These are phyloP conservation scores for Nakazawaea holstii DNA, from an alignment of 805 yeast species.

Conservation along the genomic window DNA sequence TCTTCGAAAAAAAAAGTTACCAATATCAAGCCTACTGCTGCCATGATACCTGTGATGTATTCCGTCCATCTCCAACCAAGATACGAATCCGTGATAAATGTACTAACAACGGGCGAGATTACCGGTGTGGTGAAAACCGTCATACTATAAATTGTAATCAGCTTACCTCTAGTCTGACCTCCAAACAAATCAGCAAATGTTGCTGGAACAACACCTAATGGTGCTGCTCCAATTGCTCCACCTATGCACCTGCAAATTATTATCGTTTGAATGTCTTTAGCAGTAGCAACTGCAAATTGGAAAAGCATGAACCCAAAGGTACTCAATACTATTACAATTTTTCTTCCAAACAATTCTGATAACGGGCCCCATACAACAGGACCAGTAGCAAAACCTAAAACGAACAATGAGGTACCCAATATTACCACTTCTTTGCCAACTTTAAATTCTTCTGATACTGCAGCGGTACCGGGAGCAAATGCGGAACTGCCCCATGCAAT, in stretches of 20 bases:
- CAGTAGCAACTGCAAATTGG: constrained; percentile 68
- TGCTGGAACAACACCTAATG: constrained; percentile 82
- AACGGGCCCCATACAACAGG: constrained; percentile 88
- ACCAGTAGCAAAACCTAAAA: constrained; percentile 91
- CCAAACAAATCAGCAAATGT: constrained; percentile 77
- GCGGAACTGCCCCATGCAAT: constrained; percentile 58
- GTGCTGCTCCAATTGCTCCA: constrained; percentile 80
- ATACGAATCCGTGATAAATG: constrained; percentile 51
- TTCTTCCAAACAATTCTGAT: constrained; percentile 72
- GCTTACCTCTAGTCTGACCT: constrained; percentile 63
- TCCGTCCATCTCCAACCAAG: constrained; percentile 84
- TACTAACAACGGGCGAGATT: constrained; percentile 75
- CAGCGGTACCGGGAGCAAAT: constrained; percentile 56
- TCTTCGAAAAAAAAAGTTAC: constrained; percentile 40
- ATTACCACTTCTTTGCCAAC: constrained; percentile 66
- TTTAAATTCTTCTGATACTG: constrained; percentile 44
- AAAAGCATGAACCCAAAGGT: constrained; percentile 53
- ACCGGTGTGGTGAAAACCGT: constrained; percentile 77
- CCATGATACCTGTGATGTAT: constrained; percentile 64
- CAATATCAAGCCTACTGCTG: constrained; percentile 33
- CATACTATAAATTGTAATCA: constrained; percentile 63
- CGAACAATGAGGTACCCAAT: constrained; percentile 73
- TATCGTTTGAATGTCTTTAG: constrained; percentile 71
- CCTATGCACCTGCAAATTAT: constrained; percentile 74
- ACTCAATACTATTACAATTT: constrained; percentile 51